These are phyloP conservation scores for Camellia lanceoleosa DNA, from an alignment of 148 eudicot genomes.

Conservation along the genomic window DNA sequence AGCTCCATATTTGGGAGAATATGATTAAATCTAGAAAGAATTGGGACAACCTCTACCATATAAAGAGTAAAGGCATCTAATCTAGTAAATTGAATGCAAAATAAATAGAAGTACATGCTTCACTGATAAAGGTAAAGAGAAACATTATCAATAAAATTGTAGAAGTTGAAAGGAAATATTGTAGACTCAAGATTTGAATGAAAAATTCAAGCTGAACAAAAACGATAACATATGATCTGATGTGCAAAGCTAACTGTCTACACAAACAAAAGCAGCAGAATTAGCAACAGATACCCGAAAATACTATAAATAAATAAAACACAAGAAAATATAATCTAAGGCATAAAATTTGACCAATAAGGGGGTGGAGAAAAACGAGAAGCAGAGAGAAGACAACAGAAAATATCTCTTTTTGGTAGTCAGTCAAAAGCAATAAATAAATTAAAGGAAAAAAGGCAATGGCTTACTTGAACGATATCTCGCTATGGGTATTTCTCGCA, in stretches of 20 bases:
- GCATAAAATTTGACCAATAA: not conserved
- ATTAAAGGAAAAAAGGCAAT: not conserved
- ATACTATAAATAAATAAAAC: no score
- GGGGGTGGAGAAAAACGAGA: no score
- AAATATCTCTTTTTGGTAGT: not conserved
- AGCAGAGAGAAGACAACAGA: no score
- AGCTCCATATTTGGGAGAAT: not conserved
- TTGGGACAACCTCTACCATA: not conserved
- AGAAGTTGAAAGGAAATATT: not conserved
- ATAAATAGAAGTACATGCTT: not conserved
- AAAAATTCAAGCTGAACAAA: not conserved
- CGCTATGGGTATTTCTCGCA: constrained; percentile 78
- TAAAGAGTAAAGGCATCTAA: not conserved
- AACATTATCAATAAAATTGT: not conserved
- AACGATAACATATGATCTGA: not conserved
- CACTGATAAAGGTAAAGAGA: not conserved
- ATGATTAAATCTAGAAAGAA: not conserved
- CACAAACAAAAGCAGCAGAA: not conserved
- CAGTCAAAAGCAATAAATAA: not conserved
- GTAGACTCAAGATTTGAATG: not conserved
- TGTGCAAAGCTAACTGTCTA: not conserved
- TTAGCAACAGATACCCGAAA: not conserved
- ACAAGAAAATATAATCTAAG: not conserved
- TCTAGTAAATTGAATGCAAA: not conserved
- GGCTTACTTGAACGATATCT: constrained; percentile 85